These are phyloP conservation scores for Thermochaetoides dissita DNA, from an alignment of 2,329 filamentous ascomycete species.

Conservation along the genomic window DNA sequence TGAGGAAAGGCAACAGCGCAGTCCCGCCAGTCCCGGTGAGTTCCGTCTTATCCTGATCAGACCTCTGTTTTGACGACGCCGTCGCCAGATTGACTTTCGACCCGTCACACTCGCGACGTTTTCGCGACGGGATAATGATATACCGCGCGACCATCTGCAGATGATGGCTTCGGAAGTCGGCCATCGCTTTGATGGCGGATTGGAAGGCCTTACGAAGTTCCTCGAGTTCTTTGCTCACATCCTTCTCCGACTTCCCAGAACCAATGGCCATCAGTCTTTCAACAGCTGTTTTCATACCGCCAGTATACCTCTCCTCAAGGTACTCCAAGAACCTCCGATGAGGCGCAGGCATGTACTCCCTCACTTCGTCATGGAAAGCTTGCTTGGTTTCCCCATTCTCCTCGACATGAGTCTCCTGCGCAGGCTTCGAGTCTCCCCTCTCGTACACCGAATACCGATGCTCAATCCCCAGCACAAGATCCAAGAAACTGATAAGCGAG, in stretches of 20 bases:
- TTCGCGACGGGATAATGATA: slow-evolving; percentile 64
- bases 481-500: slow-evolving; percentile 85
- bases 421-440: slow-evolving; percentile 53
- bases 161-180: slow-evolving; percentile 68
- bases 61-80: slow-evolving; percentile 21
- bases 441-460: slow-evolving; percentile 40
- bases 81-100: slow-evolving; percentile 29
- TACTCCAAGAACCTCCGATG: slow-evolving; percentile 68
- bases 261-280: slow-evolving; percentile 30
- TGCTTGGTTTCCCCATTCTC: slow-evolving; percentile 4
- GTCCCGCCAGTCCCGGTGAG: slow-evolving; percentile 81
- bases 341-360: slow-evolving; percentile 77
- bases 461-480: slow-evolving; percentile 71
- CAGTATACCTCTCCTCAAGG: slow-evolving; percentile 42
- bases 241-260: slow-evolving; percentile 22
- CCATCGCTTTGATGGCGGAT: slow-evolving; percentile 60
- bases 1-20: slow-evolving; percentile 74
- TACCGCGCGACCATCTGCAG: slow-evolving; percentile 83
- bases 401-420: slow-evolving; percentile 23
- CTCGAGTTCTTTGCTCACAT: slow-evolving; percentile 25
- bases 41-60: slow-evolving; percentile 19
- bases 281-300: slow-evolving; percentile 37
- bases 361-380: slow-evolving; percentile 51
- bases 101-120: slow-evolving; percentile 12
- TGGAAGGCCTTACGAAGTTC: slow-evolving; percentile 42